A percentile compares a stretch with the other conserved stretches of the same genome.
Evolutionary conservation across 306 rosid genomes (phyloP).

Genomic region (Lathyrus sativus): DNA sequence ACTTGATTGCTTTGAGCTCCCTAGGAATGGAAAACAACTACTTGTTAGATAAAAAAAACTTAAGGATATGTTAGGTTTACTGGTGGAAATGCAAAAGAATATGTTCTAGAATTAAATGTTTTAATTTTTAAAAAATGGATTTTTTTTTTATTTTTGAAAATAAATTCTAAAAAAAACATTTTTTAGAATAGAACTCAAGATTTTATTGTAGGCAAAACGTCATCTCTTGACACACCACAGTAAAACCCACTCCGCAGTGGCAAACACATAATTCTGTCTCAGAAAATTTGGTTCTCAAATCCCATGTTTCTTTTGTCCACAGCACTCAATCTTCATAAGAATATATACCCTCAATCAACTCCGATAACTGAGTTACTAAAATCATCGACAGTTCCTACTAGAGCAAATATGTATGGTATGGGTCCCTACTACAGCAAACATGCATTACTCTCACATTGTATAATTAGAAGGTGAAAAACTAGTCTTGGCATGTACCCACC

Average conservation of each 20-base stretch:
- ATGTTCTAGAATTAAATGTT: no score
- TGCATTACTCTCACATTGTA: background rate
- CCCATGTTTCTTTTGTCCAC: constrained; percentile 42
- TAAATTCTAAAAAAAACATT: no score
- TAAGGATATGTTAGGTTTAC: no score
- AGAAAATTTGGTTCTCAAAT: constrained; percentile 36
- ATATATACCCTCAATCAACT: constrained; percentile 29
- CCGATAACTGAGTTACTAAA: background rate
- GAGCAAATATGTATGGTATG: constrained; percentile 49
- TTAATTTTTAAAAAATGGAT: no score
- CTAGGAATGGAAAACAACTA: no score
- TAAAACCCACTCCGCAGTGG: constrained; percentile 31
- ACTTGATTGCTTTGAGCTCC: no score
- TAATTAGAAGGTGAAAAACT: constrained; percentile 37
- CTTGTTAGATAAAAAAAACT: no score
- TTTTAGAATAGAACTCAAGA: no score
- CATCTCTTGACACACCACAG: background rate
- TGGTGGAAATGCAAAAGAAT: no score
- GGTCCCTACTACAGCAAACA: constrained; percentile 10
- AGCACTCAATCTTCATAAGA: constrained; percentile 43
- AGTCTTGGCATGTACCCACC: constrained; percentile 39
- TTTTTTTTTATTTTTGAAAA: no score
- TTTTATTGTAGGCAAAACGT: no score
- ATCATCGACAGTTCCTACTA: background rate
- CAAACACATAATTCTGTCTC: constrained; percentile 58